These are phyloP conservation scores for Aspergillus awamori DNA, from an alignment of 2,329 filamentous ascomycete genomes.

Conservation along the genomic window DNA sequence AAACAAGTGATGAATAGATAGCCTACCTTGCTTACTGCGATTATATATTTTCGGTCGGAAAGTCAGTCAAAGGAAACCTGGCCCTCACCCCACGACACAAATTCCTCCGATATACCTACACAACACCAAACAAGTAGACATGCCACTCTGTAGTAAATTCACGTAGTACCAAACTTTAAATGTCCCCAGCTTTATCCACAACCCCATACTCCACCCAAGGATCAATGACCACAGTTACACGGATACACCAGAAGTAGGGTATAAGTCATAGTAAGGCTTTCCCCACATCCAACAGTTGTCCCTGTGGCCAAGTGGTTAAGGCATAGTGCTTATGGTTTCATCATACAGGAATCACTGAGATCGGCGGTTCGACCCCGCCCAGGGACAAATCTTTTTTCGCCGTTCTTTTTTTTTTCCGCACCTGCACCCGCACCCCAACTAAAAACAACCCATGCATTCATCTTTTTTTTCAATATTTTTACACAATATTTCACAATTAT, in stretches of 20 bases:
- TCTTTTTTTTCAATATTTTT: background rate
- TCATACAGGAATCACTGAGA: constrained; percentile 7
- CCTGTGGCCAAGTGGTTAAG: constrained; percentile 7
- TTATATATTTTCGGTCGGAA: no score
- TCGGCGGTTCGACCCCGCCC: constrained; percentile 9
- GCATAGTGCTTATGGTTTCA: constrained; percentile 4
- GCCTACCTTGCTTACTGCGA: no score
- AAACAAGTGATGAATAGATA: no score
- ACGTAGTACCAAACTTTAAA: background rate
- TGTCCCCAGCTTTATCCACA: background rate
- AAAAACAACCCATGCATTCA: background rate
- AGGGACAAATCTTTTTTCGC: constrained; percentile 1
- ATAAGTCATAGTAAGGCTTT: background rate
- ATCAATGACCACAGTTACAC: background rate
- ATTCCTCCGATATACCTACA: no score
- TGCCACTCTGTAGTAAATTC: no score
- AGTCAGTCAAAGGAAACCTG: no score
- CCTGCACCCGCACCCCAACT: no score
- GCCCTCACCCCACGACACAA: no score
- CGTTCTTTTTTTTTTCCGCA: background rate
- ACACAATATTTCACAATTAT: no score
- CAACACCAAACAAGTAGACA: no score
- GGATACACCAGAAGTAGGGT: background rate
- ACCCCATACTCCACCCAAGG: background rate
- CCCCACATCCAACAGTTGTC: constrained; percentile 3